Percentiles rank a stretch among this genome's conserved stretches.
These are phyloP conservation scores for Candida ipomoeae DNA, from an alignment of 805 yeast genomes.

Conservation along the genomic window DNA sequence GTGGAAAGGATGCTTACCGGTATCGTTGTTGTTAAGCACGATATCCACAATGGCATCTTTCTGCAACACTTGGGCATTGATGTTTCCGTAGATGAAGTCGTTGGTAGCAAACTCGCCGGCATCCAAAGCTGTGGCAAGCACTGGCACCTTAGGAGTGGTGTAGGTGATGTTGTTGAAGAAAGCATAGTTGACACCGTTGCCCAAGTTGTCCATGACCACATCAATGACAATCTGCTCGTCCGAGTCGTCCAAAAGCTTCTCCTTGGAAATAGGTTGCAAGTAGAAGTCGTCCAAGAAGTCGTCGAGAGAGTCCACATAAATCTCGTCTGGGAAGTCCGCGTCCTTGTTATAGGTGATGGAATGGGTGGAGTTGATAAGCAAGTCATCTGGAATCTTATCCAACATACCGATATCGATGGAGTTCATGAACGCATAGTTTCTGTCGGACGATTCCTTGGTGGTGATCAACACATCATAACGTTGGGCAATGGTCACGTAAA, in stretches of 20 bases:
- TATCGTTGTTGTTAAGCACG: slow-evolving; percentile 78
- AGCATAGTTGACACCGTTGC: slow-evolving; percentile 90
- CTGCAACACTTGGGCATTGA: slow-evolving; percentile 68
- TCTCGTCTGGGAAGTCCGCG: slow-evolving; percentile 39
- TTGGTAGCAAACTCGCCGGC: slow-evolving; percentile 60
- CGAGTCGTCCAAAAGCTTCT: slow-evolving; percentile 57
- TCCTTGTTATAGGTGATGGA: slow-evolving; percentile 55
- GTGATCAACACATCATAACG: slow-evolving; percentile 77
- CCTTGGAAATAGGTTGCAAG: slow-evolving; percentile 27
- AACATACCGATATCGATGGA: slow-evolving; percentile 78
- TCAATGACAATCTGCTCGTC: slow-evolving; percentile 67
- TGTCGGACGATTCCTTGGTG: slow-evolving; percentile 59
- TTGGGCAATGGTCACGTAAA: slow-evolving; percentile 88
- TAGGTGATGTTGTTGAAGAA: slow-evolving; percentile 87
- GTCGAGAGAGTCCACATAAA: slow-evolving; percentile 41
- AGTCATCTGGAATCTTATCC: slow-evolving; percentile 64
- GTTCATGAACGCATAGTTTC: slow-evolving; percentile 80
- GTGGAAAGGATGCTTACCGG: slow-evolving; percentile 97
- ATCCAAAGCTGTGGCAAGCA: slow-evolving; percentile 71
- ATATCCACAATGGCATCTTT: slow-evolving; percentile 70
- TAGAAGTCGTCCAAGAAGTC: slow-evolving; percentile 39
- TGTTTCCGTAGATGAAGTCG: slow-evolving; percentile 69
- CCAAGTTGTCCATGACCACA: slow-evolving; percentile 80
- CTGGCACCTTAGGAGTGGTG: slow-evolving; percentile 78
- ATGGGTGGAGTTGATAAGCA: slow-evolving; percentile 70